phyloP scores from a whole-genome alignment of 2,329 filamentous ascomycete genomes.

The Sporothrix inflata region DNA sequence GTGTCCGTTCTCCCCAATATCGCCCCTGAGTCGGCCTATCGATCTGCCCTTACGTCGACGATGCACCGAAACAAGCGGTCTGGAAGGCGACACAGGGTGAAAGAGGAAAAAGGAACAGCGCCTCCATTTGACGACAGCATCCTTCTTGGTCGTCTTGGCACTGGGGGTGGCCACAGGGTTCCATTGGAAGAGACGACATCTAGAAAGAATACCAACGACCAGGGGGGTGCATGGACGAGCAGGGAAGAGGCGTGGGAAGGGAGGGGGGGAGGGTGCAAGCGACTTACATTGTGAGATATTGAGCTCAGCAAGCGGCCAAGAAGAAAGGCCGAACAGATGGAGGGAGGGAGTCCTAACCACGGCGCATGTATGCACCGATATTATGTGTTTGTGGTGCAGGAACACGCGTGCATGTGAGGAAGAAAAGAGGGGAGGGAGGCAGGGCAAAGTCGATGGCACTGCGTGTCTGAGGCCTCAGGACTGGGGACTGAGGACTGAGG shows the following conservation, averaged over 20 bases:
- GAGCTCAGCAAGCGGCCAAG: neutral
- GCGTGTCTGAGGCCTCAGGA: neutral
- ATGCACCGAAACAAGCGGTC: slow-evolving; percentile 8
- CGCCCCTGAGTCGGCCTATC: neutral
- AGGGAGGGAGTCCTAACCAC: neutral
- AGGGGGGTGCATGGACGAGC: slow-evolving; percentile 8
- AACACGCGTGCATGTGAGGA: neutral
- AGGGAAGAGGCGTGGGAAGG: neutral
- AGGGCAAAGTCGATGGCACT: neutral
- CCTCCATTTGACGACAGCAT: neutral
- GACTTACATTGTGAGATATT: slow-evolving; percentile 11
- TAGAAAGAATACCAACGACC: neutral
- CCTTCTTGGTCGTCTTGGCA: slow-evolving; percentile 9
- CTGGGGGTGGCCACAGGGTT: neutral
- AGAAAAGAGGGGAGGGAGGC: neutral
- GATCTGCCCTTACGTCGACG: slow-evolving; percentile 5
- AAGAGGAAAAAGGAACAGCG: neutral
- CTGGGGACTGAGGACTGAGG: neutral
- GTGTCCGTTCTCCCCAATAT: neutral
- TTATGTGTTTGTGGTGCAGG: neutral
- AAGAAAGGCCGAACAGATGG: neutral
- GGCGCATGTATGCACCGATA: slow-evolving; percentile 9
- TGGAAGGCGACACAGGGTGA: neutral
- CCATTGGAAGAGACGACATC: slow-evolving; percentile 2
- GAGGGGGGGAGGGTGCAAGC: neutral